Evolutionary conservation across 768 basidiomycete species (phyloP), one percentile per base, ranked within the genome.

Genomic region (Mycena vitilis): DNA sequence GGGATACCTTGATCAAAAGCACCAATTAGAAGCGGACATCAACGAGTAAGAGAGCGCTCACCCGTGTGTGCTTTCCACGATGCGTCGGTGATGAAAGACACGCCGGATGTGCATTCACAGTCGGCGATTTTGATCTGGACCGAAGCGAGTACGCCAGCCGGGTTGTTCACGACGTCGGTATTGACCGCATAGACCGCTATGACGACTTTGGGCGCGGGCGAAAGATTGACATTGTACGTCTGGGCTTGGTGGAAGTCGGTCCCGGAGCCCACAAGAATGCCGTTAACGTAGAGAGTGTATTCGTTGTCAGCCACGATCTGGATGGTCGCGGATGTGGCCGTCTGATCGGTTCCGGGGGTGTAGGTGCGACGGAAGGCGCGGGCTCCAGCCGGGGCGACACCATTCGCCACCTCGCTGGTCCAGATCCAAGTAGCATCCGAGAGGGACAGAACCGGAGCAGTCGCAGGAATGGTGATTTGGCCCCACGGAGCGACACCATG

Each of bases 331-430:
- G 71, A 73, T 10, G 69, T 68, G 1, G 75, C 71, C 12, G 69
- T 60, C 65, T 74, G 67, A 11, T 75, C 76, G 18, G 58, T 52
- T 18, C 78, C 75, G 20, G 75, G 66, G 23, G 65, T 66, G 34
- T 78, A 67, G 4, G 69, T 76, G 45, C 75, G 78, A 36, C 76
- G 74, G 76, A 80, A 80, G 16, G 77, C 75, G 45, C 78, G 75
- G 8, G 71, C 38, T 2, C 79, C 77, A 2, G 71, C 52, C 1
- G 78, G 78, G 7, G 61, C 66, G 18, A 44, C 62, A n/a, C 73
- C 74, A 11, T 62, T 63, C 45, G 38, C 63, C 44, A 76, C 64
- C 37, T 80, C 78, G 60, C 74, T 76, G 36, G 79, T 78, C 79
- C 78, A 81, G 23, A 81, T 78, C 78, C 78, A 80, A 13, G 60